Percentiles rank a stretch among this genome's conserved stretches.
Evolutionary conservation across 1,284 basidiomycete genomes (phyloP).

Genomic region (Malassezia nana): DNA sequence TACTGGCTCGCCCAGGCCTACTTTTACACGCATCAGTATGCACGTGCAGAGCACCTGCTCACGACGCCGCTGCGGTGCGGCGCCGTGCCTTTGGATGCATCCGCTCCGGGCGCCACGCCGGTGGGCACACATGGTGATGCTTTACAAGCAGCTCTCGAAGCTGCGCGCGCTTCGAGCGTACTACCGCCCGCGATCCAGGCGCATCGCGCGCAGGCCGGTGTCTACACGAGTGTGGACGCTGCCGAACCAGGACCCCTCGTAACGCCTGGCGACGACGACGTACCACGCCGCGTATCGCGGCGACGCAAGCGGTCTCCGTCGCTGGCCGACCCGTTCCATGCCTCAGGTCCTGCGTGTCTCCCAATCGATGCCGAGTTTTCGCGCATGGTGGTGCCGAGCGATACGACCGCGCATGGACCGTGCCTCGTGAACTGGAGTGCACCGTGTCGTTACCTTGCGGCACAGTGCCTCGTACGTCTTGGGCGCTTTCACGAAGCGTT

Average conservation of each 20-base stretch:
- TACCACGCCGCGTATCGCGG: background rate
- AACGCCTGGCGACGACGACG: background rate
- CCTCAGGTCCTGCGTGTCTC: background rate
- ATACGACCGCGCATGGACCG: conserved; percentile 20
- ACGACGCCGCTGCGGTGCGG: conserved; percentile 61
- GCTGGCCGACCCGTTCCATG: conserved; percentile 5
- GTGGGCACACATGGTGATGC: conserved; percentile 23
- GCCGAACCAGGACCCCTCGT: background rate
- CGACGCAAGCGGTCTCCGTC: conserved; percentile 13
- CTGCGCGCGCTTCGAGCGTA: conserved; percentile 24
- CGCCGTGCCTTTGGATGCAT: conserved; percentile 13
- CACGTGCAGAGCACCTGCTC: conserved; percentile 80
- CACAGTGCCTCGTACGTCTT: conserved; percentile 83
- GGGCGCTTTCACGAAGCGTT: conserved; percentile 87
- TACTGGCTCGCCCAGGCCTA: conserved; percentile 98
- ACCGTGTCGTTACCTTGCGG: conserved; percentile 54
- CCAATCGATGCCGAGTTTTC: conserved; percentile 18
- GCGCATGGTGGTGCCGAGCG: conserved; percentile 8
- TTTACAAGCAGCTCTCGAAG: conserved; percentile 23
- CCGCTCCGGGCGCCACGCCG: background rate
- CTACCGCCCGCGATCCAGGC: conserved; percentile 29
- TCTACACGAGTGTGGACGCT: background rate
- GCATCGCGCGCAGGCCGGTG: background rate
- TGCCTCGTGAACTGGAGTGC: conserved; percentile 36
- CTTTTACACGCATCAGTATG: conserved; percentile 88